Evolutionary conservation across 768 basidiomycete species (phyloP).

Genomic region (Tremella yokohamensis): DNA sequence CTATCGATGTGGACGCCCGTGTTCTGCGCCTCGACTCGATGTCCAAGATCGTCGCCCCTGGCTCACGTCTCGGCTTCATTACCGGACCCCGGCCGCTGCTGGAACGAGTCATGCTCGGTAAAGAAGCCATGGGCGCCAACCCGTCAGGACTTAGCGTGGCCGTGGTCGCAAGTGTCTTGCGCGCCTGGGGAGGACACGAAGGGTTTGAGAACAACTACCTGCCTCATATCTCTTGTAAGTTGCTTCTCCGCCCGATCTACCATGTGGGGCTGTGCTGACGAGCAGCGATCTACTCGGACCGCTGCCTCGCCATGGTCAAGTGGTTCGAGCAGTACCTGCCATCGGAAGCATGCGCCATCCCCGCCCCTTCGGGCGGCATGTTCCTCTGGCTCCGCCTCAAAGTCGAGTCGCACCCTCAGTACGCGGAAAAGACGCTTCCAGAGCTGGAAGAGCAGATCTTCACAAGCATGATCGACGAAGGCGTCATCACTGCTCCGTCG

Average conservation of each 20-base stretch:
- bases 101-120: slow-evolving; percentile 23
- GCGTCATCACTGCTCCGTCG: slow-evolving; percentile 10
- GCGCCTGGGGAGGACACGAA: slow-evolving; percentile 32
- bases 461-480: slow-evolving; percentile 12
- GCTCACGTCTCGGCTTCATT: slow-evolving; percentile 28
- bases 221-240: slow-evolving; percentile 30
- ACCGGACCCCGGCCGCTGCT: slow-evolving; percentile 25
- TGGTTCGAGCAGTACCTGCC: slow-evolving; percentile 14
- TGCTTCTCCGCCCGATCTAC: neutral
- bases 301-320: slow-evolving; percentile 19
- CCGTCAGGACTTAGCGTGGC: slow-evolving; percentile 32
- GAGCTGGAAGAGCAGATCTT: slow-evolving; percentile 15
- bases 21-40: slow-evolving; percentile 37
- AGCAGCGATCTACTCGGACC: slow-evolving; percentile 24
- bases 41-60: slow-evolving; percentile 38
- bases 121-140: slow-evolving; percentile 25
- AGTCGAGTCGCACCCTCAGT: slow-evolving; percentile 19
- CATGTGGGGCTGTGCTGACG: neutral
- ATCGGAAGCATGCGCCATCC: neutral
- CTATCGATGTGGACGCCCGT: slow-evolving; percentile 30
- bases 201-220: slow-evolving; percentile 34
- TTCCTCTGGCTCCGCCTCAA: slow-evolving; percentile 22
- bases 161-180: slow-evolving; percentile 22
- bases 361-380: slow-evolving; percentile 18
- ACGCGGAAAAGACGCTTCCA: neutral